Percentiles rank a stretch among this genome's conserved stretches.
phyloP scores from a whole-genome alignment of 176 grass and related monocot genomes.

The Melocanna baccifera region DNA sequence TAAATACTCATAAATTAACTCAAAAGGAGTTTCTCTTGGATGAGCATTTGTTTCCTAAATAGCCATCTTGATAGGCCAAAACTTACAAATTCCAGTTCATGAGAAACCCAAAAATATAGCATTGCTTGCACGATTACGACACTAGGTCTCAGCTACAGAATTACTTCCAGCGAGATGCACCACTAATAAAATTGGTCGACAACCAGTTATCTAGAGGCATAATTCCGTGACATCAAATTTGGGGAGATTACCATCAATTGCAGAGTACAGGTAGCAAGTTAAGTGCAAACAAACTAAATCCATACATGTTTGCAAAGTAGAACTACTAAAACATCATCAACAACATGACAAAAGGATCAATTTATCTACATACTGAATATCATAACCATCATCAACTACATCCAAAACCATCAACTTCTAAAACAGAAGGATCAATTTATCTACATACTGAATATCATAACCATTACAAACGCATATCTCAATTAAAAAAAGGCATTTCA shows the following conservation, averaged over 20 bases:
- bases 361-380: background rate
- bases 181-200: background rate
- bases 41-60: conserved; percentile 9
- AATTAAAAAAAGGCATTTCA: background rate
- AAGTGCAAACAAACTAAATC: conserved; percentile 1
- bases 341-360: background rate
- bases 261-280: background rate
- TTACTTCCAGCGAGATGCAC: background rate
- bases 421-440: too few species aligned
- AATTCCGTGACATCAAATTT: conserved; percentile 11
- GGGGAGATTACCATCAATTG: background rate
- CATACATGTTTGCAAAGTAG: background rate
- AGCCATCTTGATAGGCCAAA: background rate
- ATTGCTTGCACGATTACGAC: background rate
- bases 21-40: background rate
- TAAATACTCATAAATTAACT: conserved; percentile 19
- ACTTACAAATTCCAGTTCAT: background rate
- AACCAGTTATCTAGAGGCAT: background rate
- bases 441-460: background rate
- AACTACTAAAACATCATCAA: background rate
- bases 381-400: too few species aligned
- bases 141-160: conserved; percentile 10
- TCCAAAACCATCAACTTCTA: too few species aligned
- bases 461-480: background rate
- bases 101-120: conserved; percentile 15